Base-by-base conservation (phyloP, 495 filamentous ascomycete genomes). In the Daldinia childiae region DNA sequence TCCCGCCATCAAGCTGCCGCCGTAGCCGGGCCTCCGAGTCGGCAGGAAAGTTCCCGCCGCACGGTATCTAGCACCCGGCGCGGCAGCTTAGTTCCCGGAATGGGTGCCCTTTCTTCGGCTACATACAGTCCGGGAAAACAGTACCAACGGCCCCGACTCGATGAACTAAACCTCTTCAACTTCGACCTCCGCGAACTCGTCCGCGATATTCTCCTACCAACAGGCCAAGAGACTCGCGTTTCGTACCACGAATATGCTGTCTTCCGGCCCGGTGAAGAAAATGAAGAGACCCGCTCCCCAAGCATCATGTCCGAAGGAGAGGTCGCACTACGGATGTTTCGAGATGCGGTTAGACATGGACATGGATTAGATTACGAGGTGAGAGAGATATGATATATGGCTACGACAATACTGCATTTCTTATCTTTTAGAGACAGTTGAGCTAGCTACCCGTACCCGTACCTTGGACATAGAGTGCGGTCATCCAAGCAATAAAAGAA, bases 231-330 rank as follows among this genome's bases (percentile, higher is more conserved):
- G 34, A 77, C 72, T 32, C 62, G 56, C 6, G 75, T 77, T 32
- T 76, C 73, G 14, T 79, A 79, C 30, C 77, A 78, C 34, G 77
- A 79, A 39, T 79, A 78, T 38, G 77, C 76, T 54, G 74, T 76
- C 17, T 79, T 78, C 41, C 65, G 58, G 41, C 70, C 68, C 6
- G 45, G 32, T 7, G 69, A 58, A 24, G 56, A 64, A 5, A 64
- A 70, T 8, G 57, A 58, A 24, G 69, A 74, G 67, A 59, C 68
- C 30, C 71, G 64, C 30, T 77, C 74, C 2, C 74, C 76, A 15
- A 78, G 69, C 39, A 69, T 74, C 48, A 73, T 77, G 70, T 76
- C 73, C n/a, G 74, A 78, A 6, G 74, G 66, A 15, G 66, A 73
- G 29, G 69, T 72, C 6, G 77, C 64, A 45, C 29, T 73, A 8